Evolutionary conservation across 2,329 filamentous ascomycete genomes (phyloP).

Genomic region (Trichothecium roseum): DNA sequence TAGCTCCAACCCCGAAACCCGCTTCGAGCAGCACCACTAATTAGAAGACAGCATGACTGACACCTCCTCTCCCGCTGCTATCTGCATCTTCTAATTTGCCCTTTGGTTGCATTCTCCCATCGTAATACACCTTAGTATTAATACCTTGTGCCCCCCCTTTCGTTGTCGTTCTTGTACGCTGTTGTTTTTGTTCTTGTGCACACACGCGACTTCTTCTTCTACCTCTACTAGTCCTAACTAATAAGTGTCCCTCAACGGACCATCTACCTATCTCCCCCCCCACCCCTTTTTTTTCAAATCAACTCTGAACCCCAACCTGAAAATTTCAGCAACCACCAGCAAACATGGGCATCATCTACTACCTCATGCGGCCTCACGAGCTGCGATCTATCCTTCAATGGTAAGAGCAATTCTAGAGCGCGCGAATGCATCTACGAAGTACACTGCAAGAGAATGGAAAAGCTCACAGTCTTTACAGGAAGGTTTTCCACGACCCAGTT

Average conservation of each 20-base stretch:
- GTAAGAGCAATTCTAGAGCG: constrained; percentile 33
- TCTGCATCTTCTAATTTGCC: too few relatives aligned
- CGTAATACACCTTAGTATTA: too few relatives aligned
- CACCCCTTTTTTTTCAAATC: not conserved
- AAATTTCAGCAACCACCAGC: constrained; percentile 6
- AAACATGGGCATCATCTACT: constrained; percentile 59
- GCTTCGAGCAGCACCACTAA: too few relatives aligned
- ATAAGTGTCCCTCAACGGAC: not conserved
- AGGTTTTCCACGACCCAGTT: constrained; percentile 91
- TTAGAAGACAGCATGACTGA: too few relatives aligned
- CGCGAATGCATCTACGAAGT: constrained; percentile 5
- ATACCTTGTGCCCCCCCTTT: too few relatives aligned
- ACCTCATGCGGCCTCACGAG: constrained; percentile 63
- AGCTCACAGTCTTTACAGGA: constrained; percentile 45
- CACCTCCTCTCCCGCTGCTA: too few relatives aligned
- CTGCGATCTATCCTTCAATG: constrained; percentile 82
- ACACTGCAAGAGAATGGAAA: not conserved
- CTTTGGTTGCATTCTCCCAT: too few relatives aligned
- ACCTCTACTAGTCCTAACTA: not conserved
- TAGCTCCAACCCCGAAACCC: too few relatives aligned
- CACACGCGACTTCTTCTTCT: too few relatives aligned
- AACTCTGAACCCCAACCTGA: too few relatives aligned
- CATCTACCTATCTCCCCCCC: not conserved
- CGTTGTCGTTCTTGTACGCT: too few relatives aligned
- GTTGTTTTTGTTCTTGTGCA: too few relatives aligned